These are phyloP conservation scores for Pouteria campechiana DNA, from an alignment of 179 eudicot species.

Conservation along the genomic window DNA sequence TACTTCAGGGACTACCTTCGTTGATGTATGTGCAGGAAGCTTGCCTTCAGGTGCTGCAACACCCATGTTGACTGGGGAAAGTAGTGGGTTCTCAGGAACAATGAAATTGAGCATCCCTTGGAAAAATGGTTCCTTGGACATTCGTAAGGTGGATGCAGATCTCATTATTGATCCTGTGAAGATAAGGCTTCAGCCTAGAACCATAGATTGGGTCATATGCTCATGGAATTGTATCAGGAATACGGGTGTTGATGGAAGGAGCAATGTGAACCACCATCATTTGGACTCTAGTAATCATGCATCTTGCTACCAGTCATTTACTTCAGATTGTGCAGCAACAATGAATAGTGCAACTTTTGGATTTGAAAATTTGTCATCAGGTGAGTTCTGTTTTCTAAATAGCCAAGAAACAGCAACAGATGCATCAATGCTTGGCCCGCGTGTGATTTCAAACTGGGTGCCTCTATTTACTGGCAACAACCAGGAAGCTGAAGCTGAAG, in stretches of 20 bases:
- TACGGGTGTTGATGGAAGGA: constrained; percentile 15
- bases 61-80: constrained; percentile 55
- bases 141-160: constrained; percentile 74
- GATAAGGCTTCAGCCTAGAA: constrained; percentile 53
- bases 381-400: constrained; percentile 8
- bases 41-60: constrained; percentile 30
- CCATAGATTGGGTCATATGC: constrained; percentile 43
- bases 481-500: constrained; percentile 27
- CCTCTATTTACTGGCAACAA: constrained; percentile 28
- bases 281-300: constrained; percentile 17
- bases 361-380: no score
- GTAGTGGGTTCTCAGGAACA: constrained; percentile 69
- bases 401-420: constrained; percentile 27
- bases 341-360: no score
- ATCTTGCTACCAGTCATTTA: constrained; percentile 17
- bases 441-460: constrained; percentile 86
- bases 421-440: constrained; percentile 48
- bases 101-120: constrained; percentile 74
- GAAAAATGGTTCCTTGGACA: constrained; percentile 82
- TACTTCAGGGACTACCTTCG: constrained; percentile 16
- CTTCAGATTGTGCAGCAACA: constrained; percentile 17
- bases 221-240: constrained; percentile 43
- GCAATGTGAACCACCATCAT: constrained; percentile 5
- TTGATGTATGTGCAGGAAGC: constrained; percentile 15
- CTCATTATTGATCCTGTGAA: constrained; percentile 49